phyloP scores from a whole-genome alignment of 2,329 filamentous ascomycete species.

The Cladorrhinum sp. region DNA sequence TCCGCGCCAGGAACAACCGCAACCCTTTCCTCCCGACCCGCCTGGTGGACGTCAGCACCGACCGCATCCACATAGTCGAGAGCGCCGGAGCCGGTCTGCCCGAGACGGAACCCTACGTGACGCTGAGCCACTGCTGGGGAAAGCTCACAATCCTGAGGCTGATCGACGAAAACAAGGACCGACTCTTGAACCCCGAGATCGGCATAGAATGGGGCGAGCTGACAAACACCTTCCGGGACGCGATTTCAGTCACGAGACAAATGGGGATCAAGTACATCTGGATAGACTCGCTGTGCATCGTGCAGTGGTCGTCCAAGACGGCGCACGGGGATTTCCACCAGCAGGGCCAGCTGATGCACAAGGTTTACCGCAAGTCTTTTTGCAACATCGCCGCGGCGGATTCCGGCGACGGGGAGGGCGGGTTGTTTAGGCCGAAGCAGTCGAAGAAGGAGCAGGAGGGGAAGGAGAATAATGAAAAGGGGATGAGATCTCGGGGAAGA shows the following conservation, averaged over 20 bases:
- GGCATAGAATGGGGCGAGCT: not conserved
- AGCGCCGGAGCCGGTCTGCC: not conserved
- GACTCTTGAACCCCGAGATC: not conserved
- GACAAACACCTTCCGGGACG: slow-evolving; percentile 12
- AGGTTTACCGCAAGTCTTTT: slow-evolving; percentile 17
- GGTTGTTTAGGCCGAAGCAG: slow-evolving; percentile 9
- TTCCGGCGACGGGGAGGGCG: slow-evolving; percentile 8
- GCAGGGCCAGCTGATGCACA: slow-evolving; percentile 14
- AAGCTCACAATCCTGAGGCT: slow-evolving; percentile 3
- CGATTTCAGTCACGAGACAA: slow-evolving; percentile 2
- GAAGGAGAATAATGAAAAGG: too few relatives aligned
- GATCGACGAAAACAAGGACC: not conserved
- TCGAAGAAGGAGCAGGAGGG: too few relatives aligned
- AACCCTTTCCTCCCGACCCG: not conserved
- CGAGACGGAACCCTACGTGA: slow-evolving; percentile 6
- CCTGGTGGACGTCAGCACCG: slow-evolving; percentile 14
- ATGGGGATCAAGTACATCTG: slow-evolving; percentile 12
- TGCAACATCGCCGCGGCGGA: slow-evolving; percentile 22
- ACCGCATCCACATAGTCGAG: not conserved
- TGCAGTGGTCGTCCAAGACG: not conserved
- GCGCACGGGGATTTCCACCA: slow-evolving; percentile 7
- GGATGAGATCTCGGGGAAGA: not conserved
- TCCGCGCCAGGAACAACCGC: not conserved
- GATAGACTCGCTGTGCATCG: slow-evolving; percentile 13
- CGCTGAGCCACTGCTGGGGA: slow-evolving; percentile 18